These are phyloP conservation scores for Ophiosphaerella korrae DNA, from an alignment of 2,329 filamentous ascomycete species.

Conservation along the genomic window DNA sequence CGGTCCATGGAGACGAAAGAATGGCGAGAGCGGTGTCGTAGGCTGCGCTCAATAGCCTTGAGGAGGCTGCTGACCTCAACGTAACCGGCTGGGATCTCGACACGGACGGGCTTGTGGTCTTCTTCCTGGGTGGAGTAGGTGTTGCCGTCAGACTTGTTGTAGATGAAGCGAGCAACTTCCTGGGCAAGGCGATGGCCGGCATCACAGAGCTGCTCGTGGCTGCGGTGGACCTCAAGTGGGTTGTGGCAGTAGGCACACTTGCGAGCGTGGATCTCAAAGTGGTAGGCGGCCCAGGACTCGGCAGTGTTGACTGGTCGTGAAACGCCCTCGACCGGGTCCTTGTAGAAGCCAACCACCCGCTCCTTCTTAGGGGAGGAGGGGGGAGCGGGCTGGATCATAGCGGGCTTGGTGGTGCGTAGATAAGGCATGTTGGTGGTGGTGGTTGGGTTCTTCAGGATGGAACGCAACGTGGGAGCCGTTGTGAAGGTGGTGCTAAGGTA, in stretches of 20 bases:
- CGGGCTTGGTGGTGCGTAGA: constrained; percentile 40
- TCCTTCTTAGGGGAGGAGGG: constrained; percentile 38
- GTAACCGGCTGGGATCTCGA: constrained; percentile 53
- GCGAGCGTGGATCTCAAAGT: constrained; percentile 55
- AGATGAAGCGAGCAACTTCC: constrained; percentile 52
- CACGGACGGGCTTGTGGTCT: constrained; percentile 50
- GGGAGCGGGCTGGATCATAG: constrained; percentile 36
- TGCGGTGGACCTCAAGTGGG: constrained; percentile 50
- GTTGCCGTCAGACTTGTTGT: constrained; percentile 44
- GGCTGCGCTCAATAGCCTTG: constrained; percentile 48
- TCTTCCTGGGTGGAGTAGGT: constrained; percentile 44
- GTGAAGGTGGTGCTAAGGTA: constrained; percentile 32
- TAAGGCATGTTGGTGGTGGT: constrained; percentile 41
- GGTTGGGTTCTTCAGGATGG: constrained; percentile 41
- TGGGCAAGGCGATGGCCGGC: constrained; percentile 52
- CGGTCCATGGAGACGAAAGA: constrained; percentile 53
- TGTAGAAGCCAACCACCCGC: constrained; percentile 42
- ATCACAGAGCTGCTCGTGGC: constrained; percentile 50
- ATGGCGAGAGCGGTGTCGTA: constrained; percentile 41
- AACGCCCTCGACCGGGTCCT: constrained; percentile 46
- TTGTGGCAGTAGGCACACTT: constrained; percentile 52
- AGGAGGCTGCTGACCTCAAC: constrained; percentile 48
- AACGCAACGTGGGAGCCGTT: constrained; percentile 35
- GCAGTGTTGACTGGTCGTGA: constrained; percentile 48
- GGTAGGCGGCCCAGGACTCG: constrained; percentile 54